Conservation (phyloP, 164 flowering plant genomes). For the Tetrastigma voinierianum region DNA sequence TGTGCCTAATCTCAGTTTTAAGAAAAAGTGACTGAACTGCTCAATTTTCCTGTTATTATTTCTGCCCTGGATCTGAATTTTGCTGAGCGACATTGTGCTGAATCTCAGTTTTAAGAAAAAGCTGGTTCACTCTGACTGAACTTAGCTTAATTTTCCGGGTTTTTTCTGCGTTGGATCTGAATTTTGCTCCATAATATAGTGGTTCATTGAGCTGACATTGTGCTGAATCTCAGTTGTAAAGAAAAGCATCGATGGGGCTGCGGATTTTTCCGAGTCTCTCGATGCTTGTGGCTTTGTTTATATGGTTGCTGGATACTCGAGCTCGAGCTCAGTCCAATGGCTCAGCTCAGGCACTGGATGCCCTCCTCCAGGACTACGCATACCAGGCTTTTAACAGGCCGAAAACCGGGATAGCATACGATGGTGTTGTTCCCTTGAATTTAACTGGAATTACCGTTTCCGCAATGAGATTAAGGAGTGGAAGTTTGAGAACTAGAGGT, state of each 20-base stretch:
- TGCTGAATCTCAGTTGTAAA: slow-evolving; percentile 12
- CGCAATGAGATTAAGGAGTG: slow-evolving; percentile 82
- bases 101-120: not conserved
- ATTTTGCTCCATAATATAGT: too few relatives aligned
- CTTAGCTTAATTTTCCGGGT: not conserved
- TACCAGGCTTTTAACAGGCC: slow-evolving; percentile 66
- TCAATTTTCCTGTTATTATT: not conserved
- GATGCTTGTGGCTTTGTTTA: slow-evolving; percentile 31
- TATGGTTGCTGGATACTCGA: slow-evolving; percentile 17
- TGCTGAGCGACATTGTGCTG: slow-evolving; percentile 15
- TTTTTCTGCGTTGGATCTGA: too few relatives aligned
- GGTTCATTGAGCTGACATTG: slow-evolving; percentile 1
- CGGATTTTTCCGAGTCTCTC: slow-evolving; percentile 47
- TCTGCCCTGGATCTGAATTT: not conserved
- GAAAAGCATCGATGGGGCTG: slow-evolving; percentile 63
- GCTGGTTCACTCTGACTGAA: not conserved
- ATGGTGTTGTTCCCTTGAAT: slow-evolving; percentile 57
- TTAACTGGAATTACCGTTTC: slow-evolving; percentile 61
- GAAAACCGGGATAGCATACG: slow-evolving; percentile 51
- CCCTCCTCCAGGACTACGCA: slow-evolving; percentile 87
- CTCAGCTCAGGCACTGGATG: slow-evolving; percentile 51
- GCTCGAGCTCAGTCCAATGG: slow-evolving; percentile 36
- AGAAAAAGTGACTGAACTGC: not conserved
- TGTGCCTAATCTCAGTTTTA: too few relatives aligned
- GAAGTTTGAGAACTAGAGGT: slow-evolving; percentile 68